Evolutionary conservation across 179 eudicot species (phyloP).

Genomic region (Heliamphora pulchella): DNA sequence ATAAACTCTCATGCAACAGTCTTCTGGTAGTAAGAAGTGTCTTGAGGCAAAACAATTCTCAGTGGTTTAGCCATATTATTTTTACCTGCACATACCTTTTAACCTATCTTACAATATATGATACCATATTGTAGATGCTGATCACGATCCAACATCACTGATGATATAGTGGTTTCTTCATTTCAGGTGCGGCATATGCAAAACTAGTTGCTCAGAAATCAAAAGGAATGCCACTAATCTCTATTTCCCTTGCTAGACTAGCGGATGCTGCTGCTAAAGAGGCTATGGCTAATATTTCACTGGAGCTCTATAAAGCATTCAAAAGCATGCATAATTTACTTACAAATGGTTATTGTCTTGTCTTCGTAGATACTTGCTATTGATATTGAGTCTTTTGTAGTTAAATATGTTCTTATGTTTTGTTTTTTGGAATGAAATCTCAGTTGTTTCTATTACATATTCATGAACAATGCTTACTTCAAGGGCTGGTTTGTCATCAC

Average conservation of each 20-base stretch:
- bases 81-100: too few species aligned
- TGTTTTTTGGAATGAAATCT: not conserved
- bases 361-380: not conserved
- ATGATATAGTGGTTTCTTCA: not conserved
- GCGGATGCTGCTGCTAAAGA: conserved; percentile 51
- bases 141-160: not conserved
- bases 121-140: not conserved
- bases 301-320: conserved; percentile 53
- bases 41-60: not conserved
- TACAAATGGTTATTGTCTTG: conserved; percentile 35
- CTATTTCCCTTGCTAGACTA: conserved; percentile 54
- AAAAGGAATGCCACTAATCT: conserved; percentile 74
- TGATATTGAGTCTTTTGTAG: not conserved
- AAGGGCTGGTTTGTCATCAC: not conserved
- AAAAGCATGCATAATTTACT: conserved; percentile 37
- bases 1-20: not conserved
- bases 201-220: conserved; percentile 73
- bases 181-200: conserved; percentile 50
- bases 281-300: conserved; percentile 60
- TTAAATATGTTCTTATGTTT: not conserved
- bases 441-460: not conserved
- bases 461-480: not conserved
- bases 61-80: not conserved
- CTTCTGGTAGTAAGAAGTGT: not conserved
- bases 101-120: not conserved